Evolutionary conservation across 164 flowering plant species (phyloP).

Genomic region (Magnolia officinalis): DNA sequence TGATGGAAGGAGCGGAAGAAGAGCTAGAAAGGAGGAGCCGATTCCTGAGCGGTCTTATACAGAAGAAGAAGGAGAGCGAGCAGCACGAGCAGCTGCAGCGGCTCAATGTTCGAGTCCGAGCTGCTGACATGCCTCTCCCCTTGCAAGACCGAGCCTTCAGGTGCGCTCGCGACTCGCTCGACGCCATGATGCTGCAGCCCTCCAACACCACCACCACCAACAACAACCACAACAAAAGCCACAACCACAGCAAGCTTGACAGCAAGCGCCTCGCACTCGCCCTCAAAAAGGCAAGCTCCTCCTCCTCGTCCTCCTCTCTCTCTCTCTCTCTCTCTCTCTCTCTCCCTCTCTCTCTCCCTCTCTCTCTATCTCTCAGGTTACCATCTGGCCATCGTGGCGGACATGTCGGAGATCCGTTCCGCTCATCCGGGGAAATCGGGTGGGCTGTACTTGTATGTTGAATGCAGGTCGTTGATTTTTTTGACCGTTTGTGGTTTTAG

Average conservation of each 20-base stretch:
- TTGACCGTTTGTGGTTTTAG: neutral
- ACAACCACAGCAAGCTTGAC: slow-evolving; percentile 47
- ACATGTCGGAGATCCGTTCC: neutral
- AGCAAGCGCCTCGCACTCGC: slow-evolving; percentile 88
- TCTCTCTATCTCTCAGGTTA: neutral
- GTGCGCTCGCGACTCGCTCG: slow-evolving; percentile 59
- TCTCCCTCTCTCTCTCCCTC: neutral
- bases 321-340: neutral
- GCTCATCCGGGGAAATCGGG: neutral
- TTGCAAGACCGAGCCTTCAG: slow-evolving; percentile 67
- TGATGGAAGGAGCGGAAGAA: slow-evolving; percentile 59
- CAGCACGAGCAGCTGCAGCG: slow-evolving; percentile 42
- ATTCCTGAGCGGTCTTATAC: slow-evolving; percentile 71
- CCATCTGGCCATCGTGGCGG: neutral
- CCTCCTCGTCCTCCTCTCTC: neutral
- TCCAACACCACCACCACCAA: neutral
- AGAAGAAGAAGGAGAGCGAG: slow-evolving; percentile 67
- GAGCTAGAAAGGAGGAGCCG: slow-evolving; percentile 87
- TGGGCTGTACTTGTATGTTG: neutral
- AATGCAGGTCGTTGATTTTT: neutral
- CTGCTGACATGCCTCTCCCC: slow-evolving; percentile 74
- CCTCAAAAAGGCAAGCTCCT: slow-evolving; percentile 61
- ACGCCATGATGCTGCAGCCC: slow-evolving; percentile 43
- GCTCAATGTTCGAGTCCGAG: slow-evolving; percentile 67
- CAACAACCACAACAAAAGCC: neutral